These are phyloP conservation scores for Rhynchospora breviuscula DNA, from an alignment of 176 grass and related monocot genomes.

Conservation along the genomic window DNA sequence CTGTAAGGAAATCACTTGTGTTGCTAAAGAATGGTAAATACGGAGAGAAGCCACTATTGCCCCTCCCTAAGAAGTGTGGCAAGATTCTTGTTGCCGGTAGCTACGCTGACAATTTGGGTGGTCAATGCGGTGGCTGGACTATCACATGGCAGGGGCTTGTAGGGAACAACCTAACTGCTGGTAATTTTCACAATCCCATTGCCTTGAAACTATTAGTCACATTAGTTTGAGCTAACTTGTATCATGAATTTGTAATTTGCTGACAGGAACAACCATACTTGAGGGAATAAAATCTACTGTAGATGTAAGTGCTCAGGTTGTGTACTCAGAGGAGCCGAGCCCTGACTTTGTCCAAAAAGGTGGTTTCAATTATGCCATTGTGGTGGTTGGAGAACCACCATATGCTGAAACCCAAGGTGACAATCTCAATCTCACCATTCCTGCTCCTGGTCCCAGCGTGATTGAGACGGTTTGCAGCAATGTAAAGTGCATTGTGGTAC, in stretches of 20 bases:
- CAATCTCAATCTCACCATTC: conserved; percentile 55
- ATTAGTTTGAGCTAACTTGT: neutral
- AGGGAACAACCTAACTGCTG: conserved; percentile 45
- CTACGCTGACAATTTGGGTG: conserved; percentile 59
- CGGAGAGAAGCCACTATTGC: conserved; percentile 23
- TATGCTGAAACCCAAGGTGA: conserved; percentile 59
- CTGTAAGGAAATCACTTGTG: conserved; percentile 60
- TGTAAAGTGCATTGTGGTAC: conserved; percentile 49
- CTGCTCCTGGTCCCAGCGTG: conserved; percentile 34
- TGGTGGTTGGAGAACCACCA: conserved; percentile 55
- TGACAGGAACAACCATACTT: conserved; percentile 56
- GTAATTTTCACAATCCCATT: conserved; percentile 7
- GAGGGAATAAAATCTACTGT: conserved; percentile 41
- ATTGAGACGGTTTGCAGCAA: conserved; percentile 39
- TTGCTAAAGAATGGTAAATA: conserved; percentile 61
- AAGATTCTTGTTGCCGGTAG: conserved; percentile 50
- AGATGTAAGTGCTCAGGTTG: conserved; percentile 35
- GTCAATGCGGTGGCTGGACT: conserved; percentile 81
- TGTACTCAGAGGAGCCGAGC: conserved; percentile 41
- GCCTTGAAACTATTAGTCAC: neutral
- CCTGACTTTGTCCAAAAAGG: conserved; percentile 26
- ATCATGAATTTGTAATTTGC: neutral
- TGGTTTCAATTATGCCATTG: conserved; percentile 43
- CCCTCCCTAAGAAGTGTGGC: conserved; percentile 38
- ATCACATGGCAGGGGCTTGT: conserved; percentile 49